Percentiles rank a stretch among this genome's conserved stretches.
Evolutionary conservation across 176 grass and related monocot genomes (phyloP).

Genomic region (Cenchrus americanus): DNA sequence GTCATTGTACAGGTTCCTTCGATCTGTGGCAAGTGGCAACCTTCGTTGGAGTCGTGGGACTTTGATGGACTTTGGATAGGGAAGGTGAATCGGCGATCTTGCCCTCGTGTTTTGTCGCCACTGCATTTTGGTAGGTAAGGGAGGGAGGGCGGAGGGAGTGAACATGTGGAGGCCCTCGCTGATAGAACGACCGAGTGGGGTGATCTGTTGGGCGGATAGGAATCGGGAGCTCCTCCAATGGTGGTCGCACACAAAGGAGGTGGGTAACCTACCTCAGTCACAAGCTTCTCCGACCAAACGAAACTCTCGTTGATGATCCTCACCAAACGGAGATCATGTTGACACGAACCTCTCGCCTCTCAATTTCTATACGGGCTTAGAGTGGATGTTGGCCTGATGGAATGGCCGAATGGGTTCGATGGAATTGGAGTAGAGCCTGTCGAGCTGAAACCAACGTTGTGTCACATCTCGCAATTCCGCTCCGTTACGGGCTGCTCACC

Average conservation of each 20-base stretch:
- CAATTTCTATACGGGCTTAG: neutral
- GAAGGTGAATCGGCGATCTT: neutral
- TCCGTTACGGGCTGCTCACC: too few species aligned
- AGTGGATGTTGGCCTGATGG: too few species aligned
- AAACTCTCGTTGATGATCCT: neutral
- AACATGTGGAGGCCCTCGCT: neutral
- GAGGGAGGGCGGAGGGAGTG: neutral
- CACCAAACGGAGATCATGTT: neutral
- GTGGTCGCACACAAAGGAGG: neutral
- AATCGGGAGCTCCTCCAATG: neutral
- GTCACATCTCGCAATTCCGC: neutral
- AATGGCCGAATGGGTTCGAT: too few species aligned
- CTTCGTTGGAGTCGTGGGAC: neutral
- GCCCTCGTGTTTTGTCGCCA: neutral
- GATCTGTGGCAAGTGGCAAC: constrained; percentile 20
- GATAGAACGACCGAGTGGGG: neutral
- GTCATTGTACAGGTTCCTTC: neutral
- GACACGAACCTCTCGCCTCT: neutral
- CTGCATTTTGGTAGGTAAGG: neutral
- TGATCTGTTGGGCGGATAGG: neutral
- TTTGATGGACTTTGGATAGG: neutral
- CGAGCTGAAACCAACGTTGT: neutral
- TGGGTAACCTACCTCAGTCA: constrained; percentile 28
- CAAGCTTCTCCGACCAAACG: constrained; percentile 19
- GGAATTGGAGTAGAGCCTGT: too few species aligned